Evolutionary conservation across 2,329 filamentous ascomycete species (phyloP).

Genomic region (Verticillium longisporum): DNA sequence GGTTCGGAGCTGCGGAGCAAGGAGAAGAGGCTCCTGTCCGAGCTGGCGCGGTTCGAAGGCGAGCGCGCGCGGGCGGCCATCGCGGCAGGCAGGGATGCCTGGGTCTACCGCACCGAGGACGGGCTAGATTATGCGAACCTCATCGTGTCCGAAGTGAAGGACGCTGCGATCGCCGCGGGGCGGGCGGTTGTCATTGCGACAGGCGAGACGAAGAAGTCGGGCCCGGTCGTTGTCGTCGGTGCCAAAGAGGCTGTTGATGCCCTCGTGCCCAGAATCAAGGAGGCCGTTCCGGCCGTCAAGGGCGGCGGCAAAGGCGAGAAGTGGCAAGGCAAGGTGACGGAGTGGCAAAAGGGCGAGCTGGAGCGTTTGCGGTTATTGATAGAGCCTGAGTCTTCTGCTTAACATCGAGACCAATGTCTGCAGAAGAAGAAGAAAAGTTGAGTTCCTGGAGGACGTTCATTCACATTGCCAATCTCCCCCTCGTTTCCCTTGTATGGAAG

Average conservation of each 20-base stretch:
- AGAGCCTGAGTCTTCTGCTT: background rate
- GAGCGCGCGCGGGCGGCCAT: conserved; percentile 14
- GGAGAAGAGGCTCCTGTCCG: conserved; percentile 19
- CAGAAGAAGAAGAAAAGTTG: too few relatives aligned
- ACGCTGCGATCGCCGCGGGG: conserved; percentile 8
- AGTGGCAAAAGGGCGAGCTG: conserved; percentile 18
- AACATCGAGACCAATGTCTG: too few relatives aligned
- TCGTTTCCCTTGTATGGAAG: too few relatives aligned
- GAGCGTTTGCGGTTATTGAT: conserved; percentile 11
- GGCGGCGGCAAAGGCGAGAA: conserved; percentile 20
- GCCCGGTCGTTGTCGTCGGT: conserved; percentile 18
- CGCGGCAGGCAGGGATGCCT: conserved; percentile 12
- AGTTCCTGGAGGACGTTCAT: too few relatives aligned
- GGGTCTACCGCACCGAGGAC: conserved; percentile 16
- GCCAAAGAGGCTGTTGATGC: conserved; percentile 14
- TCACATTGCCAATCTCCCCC: too few relatives aligned
- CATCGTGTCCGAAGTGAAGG: conserved; percentile 16
- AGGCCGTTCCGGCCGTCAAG: conserved; percentile 15
- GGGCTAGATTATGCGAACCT: conserved; percentile 22
- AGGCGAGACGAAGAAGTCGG: conserved; percentile 16
- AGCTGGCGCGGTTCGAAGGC: conserved; percentile 20
- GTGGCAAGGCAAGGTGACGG: conserved; percentile 23
- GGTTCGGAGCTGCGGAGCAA: conserved; percentile 13
- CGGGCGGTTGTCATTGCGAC: conserved; percentile 14
- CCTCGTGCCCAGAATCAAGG: conserved; percentile 11